These are phyloP conservation scores for Thermothelomyces thermophilus DNA, from an alignment of 2,329 filamentous ascomycete genomes.

Conservation along the genomic window DNA sequence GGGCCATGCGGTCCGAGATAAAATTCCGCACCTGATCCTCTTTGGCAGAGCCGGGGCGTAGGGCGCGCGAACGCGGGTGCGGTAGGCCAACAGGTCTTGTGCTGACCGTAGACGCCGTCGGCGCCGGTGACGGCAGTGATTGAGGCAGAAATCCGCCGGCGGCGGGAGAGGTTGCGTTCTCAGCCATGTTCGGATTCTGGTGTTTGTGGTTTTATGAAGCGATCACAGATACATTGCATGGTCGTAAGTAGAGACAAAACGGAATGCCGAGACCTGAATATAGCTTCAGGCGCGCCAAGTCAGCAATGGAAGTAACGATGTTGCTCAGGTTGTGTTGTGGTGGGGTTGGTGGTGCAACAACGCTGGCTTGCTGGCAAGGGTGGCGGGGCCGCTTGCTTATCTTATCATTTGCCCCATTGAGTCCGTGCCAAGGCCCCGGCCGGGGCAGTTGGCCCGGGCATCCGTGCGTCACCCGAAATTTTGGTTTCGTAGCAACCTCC, in stretches of 20 bases:
- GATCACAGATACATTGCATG: slow-evolving; percentile 19
- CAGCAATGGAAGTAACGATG: too few relatives aligned
- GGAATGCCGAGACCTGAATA: background rate
- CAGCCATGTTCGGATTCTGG: slow-evolving; percentile 15
- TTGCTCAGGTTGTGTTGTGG: background rate
- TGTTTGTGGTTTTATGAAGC: background rate
- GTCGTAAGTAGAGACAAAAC: background rate
- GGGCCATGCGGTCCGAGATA: slow-evolving; percentile 46
- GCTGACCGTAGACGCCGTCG: slow-evolving; percentile 36
- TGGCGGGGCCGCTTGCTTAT: background rate
- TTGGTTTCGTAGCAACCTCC: background rate
- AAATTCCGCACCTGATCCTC: slow-evolving; percentile 55
- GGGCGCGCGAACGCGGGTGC: slow-evolving; percentile 46
- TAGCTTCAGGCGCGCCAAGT: background rate
- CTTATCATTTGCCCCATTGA: too few relatives aligned
- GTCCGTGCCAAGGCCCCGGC: too few relatives aligned
- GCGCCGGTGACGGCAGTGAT: slow-evolving; percentile 49
- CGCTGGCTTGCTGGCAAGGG: too few relatives aligned
- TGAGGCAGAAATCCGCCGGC: slow-evolving; percentile 43
- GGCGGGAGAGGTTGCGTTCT: background rate
- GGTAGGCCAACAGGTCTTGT: slow-evolving; percentile 40
- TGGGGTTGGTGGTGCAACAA: too few relatives aligned
- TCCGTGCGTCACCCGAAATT: slow-evolving; percentile 6
- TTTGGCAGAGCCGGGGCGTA: slow-evolving; percentile 52
- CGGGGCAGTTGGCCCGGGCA: background rate